A percentile compares a stretch with the other conserved stretches of the same genome.
Evolutionary conservation across 345 rosid genomes (phyloP).

Genomic region (Streptanthus diversifolius): DNA sequence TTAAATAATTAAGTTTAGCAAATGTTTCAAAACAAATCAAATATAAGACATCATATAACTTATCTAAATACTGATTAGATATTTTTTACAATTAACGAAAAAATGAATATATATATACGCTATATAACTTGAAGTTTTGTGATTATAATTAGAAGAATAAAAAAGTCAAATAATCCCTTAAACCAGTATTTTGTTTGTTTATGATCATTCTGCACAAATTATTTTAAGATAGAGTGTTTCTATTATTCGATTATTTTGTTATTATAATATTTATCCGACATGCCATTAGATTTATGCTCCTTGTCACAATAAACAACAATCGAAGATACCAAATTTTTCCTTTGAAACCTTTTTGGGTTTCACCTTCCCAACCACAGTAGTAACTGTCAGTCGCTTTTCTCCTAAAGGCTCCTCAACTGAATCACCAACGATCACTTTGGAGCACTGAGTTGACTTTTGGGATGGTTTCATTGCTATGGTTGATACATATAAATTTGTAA

Average conservation of each 20-base stretch:
- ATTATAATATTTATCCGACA: background rate
- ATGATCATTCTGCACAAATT: no score
- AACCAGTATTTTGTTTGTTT: no score
- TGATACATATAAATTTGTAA: background rate
- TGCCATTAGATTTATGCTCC: background rate
- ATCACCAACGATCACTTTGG: constrained; percentile 2
- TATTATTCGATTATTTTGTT: background rate
- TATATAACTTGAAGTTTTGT: no score
- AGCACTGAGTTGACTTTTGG: background rate
- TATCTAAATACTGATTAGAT: no score
- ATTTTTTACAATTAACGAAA: no score
- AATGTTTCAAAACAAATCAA: no score
- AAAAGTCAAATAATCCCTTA: no score
- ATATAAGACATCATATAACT: no score
- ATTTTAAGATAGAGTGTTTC: no score
- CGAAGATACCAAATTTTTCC: background rate
- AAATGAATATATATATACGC: no score
- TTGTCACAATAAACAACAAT: background rate
- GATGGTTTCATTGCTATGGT: background rate
- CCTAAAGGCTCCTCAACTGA: background rate
- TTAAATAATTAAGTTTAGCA: background rate
- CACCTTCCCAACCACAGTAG: background rate
- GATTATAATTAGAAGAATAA: no score
- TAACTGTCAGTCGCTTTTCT: no score
- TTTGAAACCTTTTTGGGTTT: background rate